Conservation (phyloP, 371 early-diverging fungal species). For the Actinomortierella wolfii region DNA sequence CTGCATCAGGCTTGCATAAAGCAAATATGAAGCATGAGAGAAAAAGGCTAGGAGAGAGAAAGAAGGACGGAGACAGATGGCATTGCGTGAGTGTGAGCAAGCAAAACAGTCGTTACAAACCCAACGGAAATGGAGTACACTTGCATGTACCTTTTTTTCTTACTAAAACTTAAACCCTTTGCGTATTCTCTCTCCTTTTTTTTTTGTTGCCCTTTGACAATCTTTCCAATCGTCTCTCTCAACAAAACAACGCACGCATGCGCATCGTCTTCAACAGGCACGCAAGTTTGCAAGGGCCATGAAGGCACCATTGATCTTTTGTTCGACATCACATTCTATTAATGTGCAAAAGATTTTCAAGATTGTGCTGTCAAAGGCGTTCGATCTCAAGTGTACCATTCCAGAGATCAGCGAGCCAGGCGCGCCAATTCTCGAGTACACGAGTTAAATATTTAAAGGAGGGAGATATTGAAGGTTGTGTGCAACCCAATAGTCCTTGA, state of each 20-base stretch:
- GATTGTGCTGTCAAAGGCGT: slow-evolving; percentile 84
- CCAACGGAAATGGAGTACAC: neutral
- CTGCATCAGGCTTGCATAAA: too few relatives aligned
- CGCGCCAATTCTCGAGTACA: slow-evolving; percentile 86
- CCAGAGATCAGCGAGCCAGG: slow-evolving; percentile 91
- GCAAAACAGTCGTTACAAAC: neutral
- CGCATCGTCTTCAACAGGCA: slow-evolving; percentile 54
- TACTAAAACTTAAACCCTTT: too few relatives aligned
- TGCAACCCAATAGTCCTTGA: slow-evolving; percentile 35
- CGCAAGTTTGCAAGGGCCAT: slow-evolving; percentile 91
- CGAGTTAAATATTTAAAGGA: slow-evolving; percentile 8
- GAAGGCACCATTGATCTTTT: slow-evolving; percentile 94
- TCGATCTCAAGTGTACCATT: slow-evolving; percentile 92
- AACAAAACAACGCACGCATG: too few relatives aligned
- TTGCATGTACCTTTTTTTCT: slow-evolving; percentile 7
- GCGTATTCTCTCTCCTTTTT: too few relatives aligned
- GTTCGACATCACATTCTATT: slow-evolving; percentile 81
- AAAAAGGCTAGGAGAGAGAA: too few relatives aligned
- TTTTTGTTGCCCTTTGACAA: too few relatives aligned
- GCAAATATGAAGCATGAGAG: too few relatives aligned
- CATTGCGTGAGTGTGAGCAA: too few relatives aligned
- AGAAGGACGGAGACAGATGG: too few relatives aligned
- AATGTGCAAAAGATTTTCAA: slow-evolving; percentile 98
- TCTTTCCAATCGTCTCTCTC: too few relatives aligned
- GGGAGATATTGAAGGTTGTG: slow-evolving; percentile 11